phyloP scores from a whole-genome alignment of 768 basidiomycete genomes.

The Chiua virens region DNA sequence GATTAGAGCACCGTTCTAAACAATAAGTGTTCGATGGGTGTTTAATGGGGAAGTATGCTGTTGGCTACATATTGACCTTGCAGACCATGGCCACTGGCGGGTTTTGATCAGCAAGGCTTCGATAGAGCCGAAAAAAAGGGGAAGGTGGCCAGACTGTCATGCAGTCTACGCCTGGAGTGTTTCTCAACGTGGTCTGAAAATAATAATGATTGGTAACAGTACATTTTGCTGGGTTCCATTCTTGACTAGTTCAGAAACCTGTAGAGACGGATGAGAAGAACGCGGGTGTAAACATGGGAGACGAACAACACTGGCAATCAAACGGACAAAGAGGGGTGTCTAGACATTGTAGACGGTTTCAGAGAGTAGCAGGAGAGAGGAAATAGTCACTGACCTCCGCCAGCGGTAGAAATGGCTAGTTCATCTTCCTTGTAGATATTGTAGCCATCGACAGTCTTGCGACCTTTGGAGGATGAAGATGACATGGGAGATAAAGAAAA shows the following conservation, averaged over 20 bases:
- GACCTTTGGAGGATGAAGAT: constrained; percentile 47
- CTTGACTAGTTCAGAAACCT: constrained; percentile 26
- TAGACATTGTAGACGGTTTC: constrained; percentile 37
- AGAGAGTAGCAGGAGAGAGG: constrained; percentile 2
- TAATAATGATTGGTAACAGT: too few relatives aligned
- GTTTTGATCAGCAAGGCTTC: constrained; percentile 49
- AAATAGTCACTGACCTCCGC: constrained; percentile 60
- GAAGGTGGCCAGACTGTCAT: not conserved
- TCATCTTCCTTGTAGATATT: constrained; percentile 81
- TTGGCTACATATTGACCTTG: constrained; percentile 68
- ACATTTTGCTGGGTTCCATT: too few relatives aligned
- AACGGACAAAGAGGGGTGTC: constrained; percentile 86
- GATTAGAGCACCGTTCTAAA: constrained; percentile 18
- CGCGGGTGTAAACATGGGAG: not conserved
- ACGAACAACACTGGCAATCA: constrained; percentile 86
- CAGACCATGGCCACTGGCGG: constrained; percentile 40
- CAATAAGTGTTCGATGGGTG: constrained; percentile 22
- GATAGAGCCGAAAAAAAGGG: constrained; percentile 46
- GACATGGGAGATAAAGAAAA: constrained; percentile 2
- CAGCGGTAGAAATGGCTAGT: constrained; percentile 62
- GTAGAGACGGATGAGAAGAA: not conserved
- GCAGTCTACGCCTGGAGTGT: not conserved
- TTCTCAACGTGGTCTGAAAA: too few relatives aligned
- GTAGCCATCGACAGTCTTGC: constrained; percentile 79
- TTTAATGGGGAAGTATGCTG: constrained; percentile 29